Evolutionary conservation across 1,284 basidiomycete genomes (phyloP).

Genomic region (Ustilago tritici): DNA sequence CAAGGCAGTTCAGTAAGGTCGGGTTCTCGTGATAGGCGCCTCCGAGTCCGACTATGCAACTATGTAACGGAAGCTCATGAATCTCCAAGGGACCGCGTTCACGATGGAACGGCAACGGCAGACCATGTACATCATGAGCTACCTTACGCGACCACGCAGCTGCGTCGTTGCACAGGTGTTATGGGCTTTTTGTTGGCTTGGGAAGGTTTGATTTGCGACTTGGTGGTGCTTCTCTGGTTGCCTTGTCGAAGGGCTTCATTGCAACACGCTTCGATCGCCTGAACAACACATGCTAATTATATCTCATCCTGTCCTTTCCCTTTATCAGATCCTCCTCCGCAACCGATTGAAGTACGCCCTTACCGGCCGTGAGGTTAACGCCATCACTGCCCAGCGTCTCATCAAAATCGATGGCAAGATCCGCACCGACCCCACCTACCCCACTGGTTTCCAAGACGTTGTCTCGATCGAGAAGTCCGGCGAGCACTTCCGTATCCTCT

Average conservation of each 20-base stretch:
- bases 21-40: too few species aligned
- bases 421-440: slow-evolving; percentile 96
- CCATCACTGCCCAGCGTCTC: slow-evolving; percentile 94
- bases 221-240: not conserved
- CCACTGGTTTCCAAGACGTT: slow-evolving; percentile 97
- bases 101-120: too few species aligned
- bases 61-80: too few species aligned
- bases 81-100: too few species aligned
- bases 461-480: slow-evolving; percentile 97
- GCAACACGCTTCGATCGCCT: not conserved
- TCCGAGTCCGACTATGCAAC: too few species aligned
- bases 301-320: not conserved
- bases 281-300: slow-evolving; percentile 14
- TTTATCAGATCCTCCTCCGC: slow-evolving; percentile 83
- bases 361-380: slow-evolving; percentile 92
- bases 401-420: slow-evolving; percentile 99
- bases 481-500: slow-evolving; percentile 99
- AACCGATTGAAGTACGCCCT: slow-evolving; percentile 99
- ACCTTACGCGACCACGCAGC: too few species aligned
- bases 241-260: not conserved
- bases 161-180: too few species aligned
- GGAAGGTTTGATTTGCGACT: not conserved
- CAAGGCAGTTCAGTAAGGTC: too few species aligned
- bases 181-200: not conserved
- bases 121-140: too few species aligned